Evolutionary conservation across 148 eudicot species (phyloP), one percentile per base, ranked within the genome.

Genomic region (Selenicereus undatus): DNA sequence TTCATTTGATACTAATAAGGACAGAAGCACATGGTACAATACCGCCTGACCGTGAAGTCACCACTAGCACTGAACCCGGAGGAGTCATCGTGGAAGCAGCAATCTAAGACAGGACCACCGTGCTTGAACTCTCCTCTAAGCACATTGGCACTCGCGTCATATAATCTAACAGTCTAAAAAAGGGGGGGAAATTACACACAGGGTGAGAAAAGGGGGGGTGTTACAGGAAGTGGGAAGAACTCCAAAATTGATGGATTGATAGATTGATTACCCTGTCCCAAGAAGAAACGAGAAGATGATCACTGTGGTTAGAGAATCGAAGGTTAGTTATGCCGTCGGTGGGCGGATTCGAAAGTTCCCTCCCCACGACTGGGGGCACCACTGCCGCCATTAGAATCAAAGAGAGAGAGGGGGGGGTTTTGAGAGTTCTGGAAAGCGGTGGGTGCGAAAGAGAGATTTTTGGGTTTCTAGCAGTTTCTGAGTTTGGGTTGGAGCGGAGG

Each of bases 11-110:
- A 39, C 43, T 39, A 39, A 39, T 39, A 58, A 29, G 7, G 10
- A 45, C 1, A 48, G 0, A 48, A 74, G 18, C 62, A 58, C 24
- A 70, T 69, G 62, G 30, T n/a, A 8, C 42, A 78, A 66, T 56
- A 93, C 98, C 99, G 88, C 82, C 99, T 84, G 50, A 95, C 99
- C 71, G 94, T 89, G 79, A 84, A 86, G 76, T 95, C 99, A 11
- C 85, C 90, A 78, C 92, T 69, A 10, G 97, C 99, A 69, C 93
- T 92, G 82, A 95, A 95, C 32, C 97, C 99, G 0, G 97, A 92
- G 32, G 94, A 87, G 70, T 95, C 98, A 62, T 95, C 98, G 70
- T 93, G 97, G 82, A 95, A 95, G 86, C 98, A 95, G 77, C 97
- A 95, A 82, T 95, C 98, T n/a, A 95, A 87, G 13, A 93, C 99